phyloP scores from a whole-genome alignment of 768 basidiomycete species.

The Amanita fuliginea region DNA sequence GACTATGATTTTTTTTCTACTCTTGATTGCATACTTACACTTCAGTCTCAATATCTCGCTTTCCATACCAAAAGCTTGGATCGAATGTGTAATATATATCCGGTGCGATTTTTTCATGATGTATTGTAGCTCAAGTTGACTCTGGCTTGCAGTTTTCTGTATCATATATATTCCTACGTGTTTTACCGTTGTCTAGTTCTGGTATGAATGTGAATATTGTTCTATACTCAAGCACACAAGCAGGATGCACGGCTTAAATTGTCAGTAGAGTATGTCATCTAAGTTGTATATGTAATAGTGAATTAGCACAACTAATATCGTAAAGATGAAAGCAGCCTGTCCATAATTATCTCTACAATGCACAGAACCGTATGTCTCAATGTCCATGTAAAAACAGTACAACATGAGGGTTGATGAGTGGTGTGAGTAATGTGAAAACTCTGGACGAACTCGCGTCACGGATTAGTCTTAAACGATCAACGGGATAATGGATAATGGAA shows the following conservation, averaged over 20 bases:
- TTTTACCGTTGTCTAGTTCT: constrained; percentile 2
- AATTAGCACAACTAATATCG: neutral
- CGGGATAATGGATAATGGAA: no score
- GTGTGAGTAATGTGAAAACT: neutral
- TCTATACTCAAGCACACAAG: neutral
- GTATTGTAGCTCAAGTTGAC: constrained; percentile 19
- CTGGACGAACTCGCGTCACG: neutral
- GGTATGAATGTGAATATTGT: neutral
- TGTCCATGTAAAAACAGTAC: neutral
- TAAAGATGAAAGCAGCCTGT: neutral
- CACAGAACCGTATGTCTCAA: neutral
- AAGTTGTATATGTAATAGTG: neutral
- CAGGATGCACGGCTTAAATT: neutral
- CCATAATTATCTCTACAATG: neutral
- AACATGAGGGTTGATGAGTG: neutral
- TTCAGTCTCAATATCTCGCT: constrained; percentile 7
- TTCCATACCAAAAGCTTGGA: constrained; percentile 9
- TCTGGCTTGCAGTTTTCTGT: constrained; percentile 12
- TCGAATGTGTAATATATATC: constrained; percentile 18
- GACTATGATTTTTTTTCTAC: constrained; percentile 30
- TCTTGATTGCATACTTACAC: constrained; percentile 13
- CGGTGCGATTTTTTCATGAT: constrained; percentile 12
- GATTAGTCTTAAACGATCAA: neutral
- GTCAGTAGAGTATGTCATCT: neutral
- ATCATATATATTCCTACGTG: constrained; percentile 11